Conservation (phyloP, 352 stramenopile genomes). For the Pythium utonaiense region DNA sequence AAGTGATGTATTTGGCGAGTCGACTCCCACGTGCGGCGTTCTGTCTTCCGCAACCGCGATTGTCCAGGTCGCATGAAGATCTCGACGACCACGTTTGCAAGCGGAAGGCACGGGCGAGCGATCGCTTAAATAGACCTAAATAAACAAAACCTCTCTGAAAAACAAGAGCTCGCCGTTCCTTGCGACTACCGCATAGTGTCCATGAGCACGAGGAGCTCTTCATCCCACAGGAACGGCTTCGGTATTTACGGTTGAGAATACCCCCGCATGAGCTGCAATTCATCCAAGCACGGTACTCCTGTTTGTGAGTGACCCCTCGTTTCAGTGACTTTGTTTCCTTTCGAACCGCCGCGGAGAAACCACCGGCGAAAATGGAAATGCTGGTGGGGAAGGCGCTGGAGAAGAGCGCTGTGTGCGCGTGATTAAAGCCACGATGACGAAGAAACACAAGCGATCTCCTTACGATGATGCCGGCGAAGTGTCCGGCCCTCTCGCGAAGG, state of each 20-base stretch:
- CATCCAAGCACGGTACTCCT: background rate
- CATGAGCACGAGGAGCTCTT: background rate
- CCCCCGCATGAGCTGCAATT: conserved; percentile 12
- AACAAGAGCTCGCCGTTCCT: no score
- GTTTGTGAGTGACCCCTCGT: background rate
- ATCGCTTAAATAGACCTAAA: conserved; percentile 5
- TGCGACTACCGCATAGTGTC: background rate
- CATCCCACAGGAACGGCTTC: no score
- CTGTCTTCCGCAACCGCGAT: background rate
- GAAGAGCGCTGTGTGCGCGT: background rate
- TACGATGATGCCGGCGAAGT: conserved; percentile 6
- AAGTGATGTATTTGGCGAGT: conserved; percentile 7
- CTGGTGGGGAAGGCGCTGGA: background rate
- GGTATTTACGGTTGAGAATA: no score
- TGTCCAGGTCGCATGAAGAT: background rate
- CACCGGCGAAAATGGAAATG: background rate
- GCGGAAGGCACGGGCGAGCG: background rate
- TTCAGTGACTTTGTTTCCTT: conserved; percentile 8
- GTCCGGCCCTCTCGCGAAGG: background rate
- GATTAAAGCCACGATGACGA: conserved; percentile 5
- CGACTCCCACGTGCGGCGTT: conserved; percentile 1
- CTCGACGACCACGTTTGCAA: background rate
- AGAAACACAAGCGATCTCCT: conserved; percentile 20
- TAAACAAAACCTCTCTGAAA: background rate
- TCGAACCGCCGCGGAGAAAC: background rate